phyloP scores from a whole-genome alignment of 495 filamentous ascomycete genomes.

The Pseudotulostoma volvatum region DNA sequence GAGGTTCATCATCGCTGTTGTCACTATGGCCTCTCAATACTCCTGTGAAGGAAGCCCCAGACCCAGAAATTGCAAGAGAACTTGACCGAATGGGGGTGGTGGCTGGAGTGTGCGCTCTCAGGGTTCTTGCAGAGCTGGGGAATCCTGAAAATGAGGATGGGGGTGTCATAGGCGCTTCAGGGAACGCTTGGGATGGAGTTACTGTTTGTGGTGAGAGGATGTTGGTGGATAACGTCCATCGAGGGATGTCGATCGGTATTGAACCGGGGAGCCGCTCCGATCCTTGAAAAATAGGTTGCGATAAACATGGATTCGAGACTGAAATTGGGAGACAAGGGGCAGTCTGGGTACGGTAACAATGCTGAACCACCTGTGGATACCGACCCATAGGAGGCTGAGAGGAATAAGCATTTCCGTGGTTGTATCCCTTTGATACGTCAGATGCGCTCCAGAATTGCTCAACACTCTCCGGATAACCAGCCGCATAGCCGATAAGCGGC shows the following conservation, averaged over 20 bases:
- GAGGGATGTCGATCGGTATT: conserved; percentile 30
- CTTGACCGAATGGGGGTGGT: conserved; percentile 27
- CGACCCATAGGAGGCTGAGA: conserved; percentile 24
- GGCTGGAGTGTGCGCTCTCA: conserved; percentile 26
- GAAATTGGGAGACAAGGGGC: conserved; percentile 25
- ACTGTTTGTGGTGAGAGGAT: conserved; percentile 27
- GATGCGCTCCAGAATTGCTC: conserved; percentile 28
- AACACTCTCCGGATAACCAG: conserved; percentile 28
- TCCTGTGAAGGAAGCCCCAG: conserved; percentile 25
- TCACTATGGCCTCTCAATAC: conserved; percentile 21
- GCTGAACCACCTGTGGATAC: conserved; percentile 24
- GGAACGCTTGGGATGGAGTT: conserved; percentile 21
- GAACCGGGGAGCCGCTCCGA: conserved; percentile 24
- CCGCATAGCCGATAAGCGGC: conserved; percentile 24
- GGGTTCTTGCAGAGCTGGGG: conserved; percentile 18
- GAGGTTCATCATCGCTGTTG: conserved; percentile 23
- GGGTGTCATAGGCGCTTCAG: conserved; percentile 22
- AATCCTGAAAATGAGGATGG: conserved; percentile 29
- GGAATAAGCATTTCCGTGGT: conserved; percentile 15
- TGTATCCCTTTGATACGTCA: conserved; percentile 26
- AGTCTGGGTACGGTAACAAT: conserved; percentile 22
- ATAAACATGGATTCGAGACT: conserved; percentile 26
- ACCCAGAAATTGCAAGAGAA: conserved; percentile 25
- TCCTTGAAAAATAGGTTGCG: conserved; percentile 29
- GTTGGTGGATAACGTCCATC: conserved; percentile 25